Percentiles rank a stretch among this genome's conserved stretches.
Evolutionary conservation across 2,329 filamentous ascomycete species (phyloP).

Genomic region (Plenodomus lindquistii): DNA sequence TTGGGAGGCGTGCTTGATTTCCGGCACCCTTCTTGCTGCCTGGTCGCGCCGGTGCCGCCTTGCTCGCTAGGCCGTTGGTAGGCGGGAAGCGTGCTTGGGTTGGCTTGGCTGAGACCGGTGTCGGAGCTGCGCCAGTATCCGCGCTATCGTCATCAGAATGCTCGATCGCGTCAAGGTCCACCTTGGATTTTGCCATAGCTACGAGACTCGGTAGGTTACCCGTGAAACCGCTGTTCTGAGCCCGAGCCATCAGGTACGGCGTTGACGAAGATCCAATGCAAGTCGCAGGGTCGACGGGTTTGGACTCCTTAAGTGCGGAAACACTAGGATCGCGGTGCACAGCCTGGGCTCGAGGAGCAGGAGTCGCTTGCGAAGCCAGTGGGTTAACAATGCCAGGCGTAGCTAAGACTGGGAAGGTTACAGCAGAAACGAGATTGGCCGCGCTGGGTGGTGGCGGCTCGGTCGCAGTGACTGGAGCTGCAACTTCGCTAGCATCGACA

Average conservation of each 20-base stretch:
- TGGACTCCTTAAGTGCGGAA: conserved; percentile 18
- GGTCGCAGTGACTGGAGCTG: conserved; percentile 37
- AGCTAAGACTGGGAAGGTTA: conserved; percentile 31
- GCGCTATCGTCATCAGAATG: conserved; percentile 41
- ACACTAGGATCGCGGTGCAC: conserved; percentile 37
- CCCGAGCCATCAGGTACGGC: conserved; percentile 47
- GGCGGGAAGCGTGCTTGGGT: conserved; percentile 38
- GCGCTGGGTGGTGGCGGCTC: conserved; percentile 31
- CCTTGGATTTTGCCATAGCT: conserved; percentile 40
- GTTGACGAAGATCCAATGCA: conserved; percentile 47
- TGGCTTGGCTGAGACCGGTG: conserved; percentile 31
- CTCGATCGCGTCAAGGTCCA: conserved; percentile 42
- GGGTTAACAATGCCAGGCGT: conserved; percentile 43
- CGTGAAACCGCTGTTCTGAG: conserved; percentile 47
- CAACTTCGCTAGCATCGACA: conserved; percentile 68
- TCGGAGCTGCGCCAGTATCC: conserved; percentile 34
- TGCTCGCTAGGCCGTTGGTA: conserved; percentile 32
- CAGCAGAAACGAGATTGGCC: conserved; percentile 32
- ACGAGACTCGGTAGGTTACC: conserved; percentile 46
- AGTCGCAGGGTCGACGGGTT: conserved; percentile 16
- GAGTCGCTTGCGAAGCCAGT: conserved; percentile 33
- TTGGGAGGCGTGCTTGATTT: conserved; percentile 35
- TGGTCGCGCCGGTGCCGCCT: conserved; percentile 34
- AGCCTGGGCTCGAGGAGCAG: conserved; percentile 31
- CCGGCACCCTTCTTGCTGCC: conserved; percentile 37